These are phyloP conservation scores for Claviceps sp. DNA, from an alignment of 2,329 filamentous ascomycete species.

Conservation along the genomic window DNA sequence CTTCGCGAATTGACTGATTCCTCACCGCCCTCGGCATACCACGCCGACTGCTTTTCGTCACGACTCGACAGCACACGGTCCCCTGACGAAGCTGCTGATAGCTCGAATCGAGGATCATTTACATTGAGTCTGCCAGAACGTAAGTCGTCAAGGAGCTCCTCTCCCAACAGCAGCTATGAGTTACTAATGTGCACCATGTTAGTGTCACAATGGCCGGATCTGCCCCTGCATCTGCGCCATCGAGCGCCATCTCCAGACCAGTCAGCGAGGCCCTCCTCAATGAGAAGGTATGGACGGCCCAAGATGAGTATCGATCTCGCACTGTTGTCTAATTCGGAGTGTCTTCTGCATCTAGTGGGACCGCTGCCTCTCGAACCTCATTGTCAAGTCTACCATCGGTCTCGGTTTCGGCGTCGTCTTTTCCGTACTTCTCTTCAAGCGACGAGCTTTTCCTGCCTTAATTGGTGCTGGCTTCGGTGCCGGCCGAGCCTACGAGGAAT, in stretches of 20 bases:
- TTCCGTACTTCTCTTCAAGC: slow-evolving; percentile 95
- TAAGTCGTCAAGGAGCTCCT: not conserved
- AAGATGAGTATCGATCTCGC: not conserved
- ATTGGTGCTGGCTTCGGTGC: slow-evolving; percentile 90
- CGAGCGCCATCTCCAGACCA: slow-evolving; percentile 60
- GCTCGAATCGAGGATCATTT: slow-evolving; percentile 12
- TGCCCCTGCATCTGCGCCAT: slow-evolving; percentile 32
- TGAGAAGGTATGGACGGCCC: slow-evolving; percentile 64
- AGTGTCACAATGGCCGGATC: slow-evolving; percentile 39
- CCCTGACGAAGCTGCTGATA: slow-evolving; percentile 17
- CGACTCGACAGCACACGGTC: slow-evolving; percentile 19
- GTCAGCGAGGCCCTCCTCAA: slow-evolving; percentile 97
- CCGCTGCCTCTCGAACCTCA: slow-evolving; percentile 89
- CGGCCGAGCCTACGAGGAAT: slow-evolving; percentile 95
- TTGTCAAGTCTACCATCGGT: slow-evolving; percentile 92
- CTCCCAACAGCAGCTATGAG: not conserved
- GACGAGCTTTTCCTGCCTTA: slow-evolving; percentile 94
- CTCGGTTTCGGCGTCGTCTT: slow-evolving; percentile 97
- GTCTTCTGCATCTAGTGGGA: slow-evolving; percentile 61
- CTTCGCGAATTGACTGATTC: slow-evolving; percentile 6
- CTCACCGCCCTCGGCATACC: slow-evolving; percentile 31
- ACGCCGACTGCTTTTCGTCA: slow-evolving; percentile 23
- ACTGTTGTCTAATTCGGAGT: slow-evolving; percentile 6
- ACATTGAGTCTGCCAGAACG: slow-evolving; percentile 3
- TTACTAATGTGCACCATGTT: slow-evolving; percentile 3